These are phyloP conservation scores for Exserohilum turcica DNA, from an alignment of 2,329 filamentous ascomycete species.

Conservation along the genomic window DNA sequence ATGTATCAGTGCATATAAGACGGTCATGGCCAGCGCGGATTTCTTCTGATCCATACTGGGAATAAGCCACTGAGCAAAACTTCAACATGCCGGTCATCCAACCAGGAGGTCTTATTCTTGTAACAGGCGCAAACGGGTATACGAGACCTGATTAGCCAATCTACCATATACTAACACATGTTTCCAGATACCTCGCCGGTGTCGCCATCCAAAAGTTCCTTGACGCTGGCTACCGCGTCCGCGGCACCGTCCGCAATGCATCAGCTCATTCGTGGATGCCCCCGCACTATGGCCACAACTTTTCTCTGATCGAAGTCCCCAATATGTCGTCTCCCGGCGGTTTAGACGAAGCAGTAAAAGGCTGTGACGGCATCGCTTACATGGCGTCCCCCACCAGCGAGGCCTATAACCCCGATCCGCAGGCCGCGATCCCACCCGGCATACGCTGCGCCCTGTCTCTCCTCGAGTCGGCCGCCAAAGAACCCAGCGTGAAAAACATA, in stretches of 20 bases:
- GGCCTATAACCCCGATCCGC: slow-evolving; percentile 48
- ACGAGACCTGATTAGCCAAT: neutral
- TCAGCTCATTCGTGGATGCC: neutral
- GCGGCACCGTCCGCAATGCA: neutral
- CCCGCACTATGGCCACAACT: neutral
- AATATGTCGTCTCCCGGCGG: slow-evolving; percentile 47
- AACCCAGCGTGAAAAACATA: neutral
- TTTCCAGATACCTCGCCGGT: neutral
- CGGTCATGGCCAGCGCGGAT: neutral
- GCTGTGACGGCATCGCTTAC: slow-evolving; percentile 49
- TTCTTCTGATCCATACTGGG: neutral
- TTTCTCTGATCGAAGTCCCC: slow-evolving; percentile 43
- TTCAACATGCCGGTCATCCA: neutral
- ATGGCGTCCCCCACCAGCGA: slow-evolving; percentile 46
- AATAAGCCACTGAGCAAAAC: neutral
- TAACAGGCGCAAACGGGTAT: neutral
- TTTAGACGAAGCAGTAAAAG: slow-evolving; percentile 51
- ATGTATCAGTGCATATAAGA: neutral
- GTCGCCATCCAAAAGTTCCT: neutral
- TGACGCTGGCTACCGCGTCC: neutral
- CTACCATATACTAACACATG: neutral
- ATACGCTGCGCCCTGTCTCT: slow-evolving; percentile 20
- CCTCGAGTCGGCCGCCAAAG: neutral
- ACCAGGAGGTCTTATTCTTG: neutral
- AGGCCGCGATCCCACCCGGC: slow-evolving; percentile 50